phyloP scores from a whole-genome alignment of 257 asterid species.

The Plectranthus barbatus region DNA sequence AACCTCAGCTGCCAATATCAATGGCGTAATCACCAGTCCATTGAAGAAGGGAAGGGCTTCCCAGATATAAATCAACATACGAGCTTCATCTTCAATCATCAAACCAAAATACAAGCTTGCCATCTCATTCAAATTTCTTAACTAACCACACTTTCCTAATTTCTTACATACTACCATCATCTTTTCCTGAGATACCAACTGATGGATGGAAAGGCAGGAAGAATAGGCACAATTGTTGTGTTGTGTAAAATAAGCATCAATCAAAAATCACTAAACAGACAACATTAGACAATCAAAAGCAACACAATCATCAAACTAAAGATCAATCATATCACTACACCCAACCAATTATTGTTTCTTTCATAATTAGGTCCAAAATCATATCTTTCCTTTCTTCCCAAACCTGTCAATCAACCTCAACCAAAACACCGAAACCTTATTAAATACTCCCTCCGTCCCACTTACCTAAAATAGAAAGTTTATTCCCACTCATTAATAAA shows the following conservation, averaged over 20 bases:
- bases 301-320: background rate
- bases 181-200: background rate
- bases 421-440: background rate
- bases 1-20: constrained; percentile 72
- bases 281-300: background rate
- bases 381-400: constrained; percentile 96
- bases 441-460: too few species aligned
- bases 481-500: too few species aligned
- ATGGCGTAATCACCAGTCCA: constrained; percentile 85
- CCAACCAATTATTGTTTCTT: constrained; percentile 25
- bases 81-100: constrained; percentile 92
- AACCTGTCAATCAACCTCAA: constrained; percentile 51
- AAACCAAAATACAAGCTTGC: constrained; percentile 69
- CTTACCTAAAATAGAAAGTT: too few species aligned
- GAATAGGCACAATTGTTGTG: background rate
- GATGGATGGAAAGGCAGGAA: background rate
- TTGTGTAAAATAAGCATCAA: too few species aligned
- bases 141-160: too few species aligned
- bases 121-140: too few species aligned
- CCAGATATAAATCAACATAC: constrained; percentile 81
- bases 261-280: too few species aligned
- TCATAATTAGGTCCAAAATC: constrained; percentile 1
- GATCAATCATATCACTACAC: background rate
- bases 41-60: constrained; percentile 98
- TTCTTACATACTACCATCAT: too few species aligned